phyloP scores from a whole-genome alignment of 2,329 filamentous ascomycete species.

The Microcyclospora pomicola region DNA sequence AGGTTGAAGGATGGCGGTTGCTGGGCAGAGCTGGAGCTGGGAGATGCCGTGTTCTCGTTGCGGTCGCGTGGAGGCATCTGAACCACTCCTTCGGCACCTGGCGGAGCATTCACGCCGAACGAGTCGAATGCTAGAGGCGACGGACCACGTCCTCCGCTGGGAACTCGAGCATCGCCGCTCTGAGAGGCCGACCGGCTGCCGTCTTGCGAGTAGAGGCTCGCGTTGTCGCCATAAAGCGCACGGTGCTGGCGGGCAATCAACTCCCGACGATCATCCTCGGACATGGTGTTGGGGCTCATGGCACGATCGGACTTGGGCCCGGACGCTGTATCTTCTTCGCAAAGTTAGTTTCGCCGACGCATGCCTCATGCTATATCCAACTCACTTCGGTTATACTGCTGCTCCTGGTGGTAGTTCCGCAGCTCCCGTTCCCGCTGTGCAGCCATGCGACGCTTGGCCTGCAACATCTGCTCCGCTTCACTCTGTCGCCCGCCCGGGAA shows the following conservation, averaged over 20 bases:
- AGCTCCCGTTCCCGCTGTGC: constrained; percentile 98
- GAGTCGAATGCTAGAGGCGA: constrained; percentile 73
- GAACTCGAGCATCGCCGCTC: constrained; percentile 49
- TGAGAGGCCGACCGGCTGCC: constrained; percentile 52
- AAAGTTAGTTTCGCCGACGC: constrained; percentile 1
- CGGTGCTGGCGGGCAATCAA: constrained; percentile 91
- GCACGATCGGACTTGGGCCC: constrained; percentile 73
- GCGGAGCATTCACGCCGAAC: constrained; percentile 40
- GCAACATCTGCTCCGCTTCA: constrained; percentile 97
- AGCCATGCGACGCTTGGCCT: constrained; percentile 98
- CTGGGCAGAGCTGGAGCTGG: constrained; percentile 50
- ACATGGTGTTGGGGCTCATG: constrained; percentile 74
- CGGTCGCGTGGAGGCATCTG: constrained; percentile 38
- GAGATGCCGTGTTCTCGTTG: constrained; percentile 64
- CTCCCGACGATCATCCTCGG: constrained; percentile 89
- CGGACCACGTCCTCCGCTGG: constrained; percentile 54
- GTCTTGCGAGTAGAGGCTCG: constrained; percentile 56
- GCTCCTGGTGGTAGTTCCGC: constrained; percentile 99
- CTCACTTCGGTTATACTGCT: constrained; percentile 99
- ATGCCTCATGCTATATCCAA: neutral
- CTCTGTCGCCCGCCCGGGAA: constrained; percentile 72
- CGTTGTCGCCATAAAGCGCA: constrained; percentile 71
- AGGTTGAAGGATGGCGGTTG: constrained; percentile 24
- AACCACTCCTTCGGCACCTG: constrained; percentile 39
- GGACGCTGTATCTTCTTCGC: constrained; percentile 48